A percentile compares a stretch with the other conserved stretches of the same genome.
Evolutionary conservation across 2,329 filamentous ascomycete species (phyloP).

Genomic region (Trichoderma sp.): DNA sequence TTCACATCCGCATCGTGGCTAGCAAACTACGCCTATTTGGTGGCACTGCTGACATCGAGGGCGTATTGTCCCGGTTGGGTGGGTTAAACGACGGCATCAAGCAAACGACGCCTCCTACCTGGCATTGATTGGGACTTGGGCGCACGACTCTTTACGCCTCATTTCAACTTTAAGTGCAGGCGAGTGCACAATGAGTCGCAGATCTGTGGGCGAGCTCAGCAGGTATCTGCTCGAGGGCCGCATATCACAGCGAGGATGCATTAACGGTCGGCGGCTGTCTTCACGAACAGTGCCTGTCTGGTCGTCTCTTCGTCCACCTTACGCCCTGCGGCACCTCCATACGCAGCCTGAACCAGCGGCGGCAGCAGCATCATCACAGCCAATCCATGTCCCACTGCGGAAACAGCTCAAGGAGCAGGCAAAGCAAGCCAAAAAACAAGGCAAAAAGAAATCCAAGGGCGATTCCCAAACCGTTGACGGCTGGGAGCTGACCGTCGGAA

Average conservation of each 20-base stretch:
- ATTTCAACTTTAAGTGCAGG: not conserved
- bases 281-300: slow-evolving; percentile 23
- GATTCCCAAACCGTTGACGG: slow-evolving; percentile 55
- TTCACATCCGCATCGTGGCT: not conserved
- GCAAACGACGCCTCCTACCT: not conserved
- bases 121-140: not conserved
- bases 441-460: slow-evolving; percentile 46
- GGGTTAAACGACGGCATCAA: slow-evolving; percentile 3
- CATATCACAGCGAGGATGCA: slow-evolving; percentile 43
- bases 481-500: slow-evolving; percentile 94
- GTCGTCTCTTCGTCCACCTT: slow-evolving; percentile 17
- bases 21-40: not conserved
- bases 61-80: not conserved
- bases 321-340: slow-evolving; percentile 33
- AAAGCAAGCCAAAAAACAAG: slow-evolving; percentile 68
- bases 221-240: slow-evolving; percentile 50
- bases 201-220: slow-evolving; percentile 44
- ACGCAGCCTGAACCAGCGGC: slow-evolving; percentile 25
- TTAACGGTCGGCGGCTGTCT: slow-evolving; percentile 26
- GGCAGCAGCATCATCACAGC: slow-evolving; percentile 16
- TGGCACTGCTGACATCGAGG: not conserved
- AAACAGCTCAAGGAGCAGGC: slow-evolving; percentile 71
- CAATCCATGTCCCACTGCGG: slow-evolving; percentile 52
- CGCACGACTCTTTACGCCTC: not conserved
- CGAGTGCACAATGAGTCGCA: slow-evolving; percentile 41